Percentiles rank a stretch among this genome's conserved stretches.
phyloP scores from a whole-genome alignment of 1,284 basidiomycete species.

The Cryptococcus wingfieldii region DNA sequence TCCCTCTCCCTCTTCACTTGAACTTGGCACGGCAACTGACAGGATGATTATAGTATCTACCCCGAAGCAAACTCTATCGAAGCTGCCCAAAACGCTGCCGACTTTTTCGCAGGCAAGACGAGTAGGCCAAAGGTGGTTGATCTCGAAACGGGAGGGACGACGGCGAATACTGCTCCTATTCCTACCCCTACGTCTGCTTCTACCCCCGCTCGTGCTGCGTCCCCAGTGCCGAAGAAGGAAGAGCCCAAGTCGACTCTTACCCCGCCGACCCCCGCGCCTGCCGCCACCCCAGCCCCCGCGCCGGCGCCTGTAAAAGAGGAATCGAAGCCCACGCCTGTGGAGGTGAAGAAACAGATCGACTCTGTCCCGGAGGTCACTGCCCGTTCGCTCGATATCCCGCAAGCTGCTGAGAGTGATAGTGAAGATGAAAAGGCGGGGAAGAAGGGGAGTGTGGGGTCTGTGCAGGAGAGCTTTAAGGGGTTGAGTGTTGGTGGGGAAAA shows the following conservation, averaged over 20 bases:
- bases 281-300: slow-evolving; percentile 6
- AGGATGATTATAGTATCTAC: slow-evolving; percentile 66
- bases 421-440: slow-evolving; percentile 17
- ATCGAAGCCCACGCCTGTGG: slow-evolving; percentile 10
- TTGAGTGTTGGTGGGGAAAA: background rate
- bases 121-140: slow-evolving; percentile 62
- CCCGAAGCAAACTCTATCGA: slow-evolving; percentile 80
- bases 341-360: slow-evolving; percentile 16
- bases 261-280: slow-evolving; percentile 7
- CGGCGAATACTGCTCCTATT: slow-evolving; percentile 46
- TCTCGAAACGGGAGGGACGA: slow-evolving; percentile 50
- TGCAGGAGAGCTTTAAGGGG: background rate
- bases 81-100: slow-evolving; percentile 71
- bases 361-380: slow-evolving; percentile 24
- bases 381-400: slow-evolving; percentile 40
- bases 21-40: background rate
- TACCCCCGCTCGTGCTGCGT: slow-evolving; percentile 11
- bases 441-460: background rate
- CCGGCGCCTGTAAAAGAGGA: slow-evolving; percentile 15
- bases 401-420: slow-evolving; percentile 31
- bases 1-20: background rate
- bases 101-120: slow-evolving; percentile 81
- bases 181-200: slow-evolving; percentile 28
- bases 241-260: slow-evolving; percentile 1
- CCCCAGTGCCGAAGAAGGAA: slow-evolving; percentile 4